Conservation (phyloP, 2,329 filamentous ascomycete species). For the Alternaria consortialis region DNA sequence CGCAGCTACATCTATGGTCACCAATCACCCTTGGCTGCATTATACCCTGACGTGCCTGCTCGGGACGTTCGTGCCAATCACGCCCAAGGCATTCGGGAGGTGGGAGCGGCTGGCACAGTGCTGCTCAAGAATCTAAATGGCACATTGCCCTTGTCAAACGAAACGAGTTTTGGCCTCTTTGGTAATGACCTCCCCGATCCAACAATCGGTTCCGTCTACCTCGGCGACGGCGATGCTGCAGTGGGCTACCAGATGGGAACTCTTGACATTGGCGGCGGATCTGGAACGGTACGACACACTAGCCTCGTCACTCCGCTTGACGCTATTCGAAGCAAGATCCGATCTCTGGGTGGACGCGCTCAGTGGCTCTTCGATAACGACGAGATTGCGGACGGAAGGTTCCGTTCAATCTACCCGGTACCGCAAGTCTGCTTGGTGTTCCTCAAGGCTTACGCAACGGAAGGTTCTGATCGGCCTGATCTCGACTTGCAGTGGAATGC, state of each 20-base stretch:
- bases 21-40: too few species aligned
- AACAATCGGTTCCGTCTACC: constrained; percentile 57
- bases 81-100: constrained; percentile 43
- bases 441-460: constrained; percentile 62
- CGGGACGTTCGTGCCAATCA: too few species aligned
- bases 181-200: constrained; percentile 58
- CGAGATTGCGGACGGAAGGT: constrained; percentile 39
- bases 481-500: constrained; percentile 56
- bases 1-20: too few species aligned
- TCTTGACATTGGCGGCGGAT: constrained; percentile 52
- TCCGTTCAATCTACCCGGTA: constrained; percentile 39
- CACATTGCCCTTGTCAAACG: constrained; percentile 59
- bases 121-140: constrained; percentile 59
- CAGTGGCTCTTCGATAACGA: constrained; percentile 56
- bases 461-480: constrained; percentile 54
- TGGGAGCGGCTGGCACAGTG: constrained; percentile 54
- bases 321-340: constrained; percentile 47
- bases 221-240: constrained; percentile 5
- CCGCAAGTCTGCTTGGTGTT: constrained; percentile 63
- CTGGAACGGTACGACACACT: constrained; percentile 52
- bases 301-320: constrained; percentile 54
- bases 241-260: constrained; percentile 55
- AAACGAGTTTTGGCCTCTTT: constrained; percentile 58
- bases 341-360: constrained; percentile 52
- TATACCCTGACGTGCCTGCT: too few species aligned